These are phyloP conservation scores for Cladophialophora chaetospira DNA, from an alignment of 2,329 filamentous ascomycete genomes.

Conservation along the genomic window DNA sequence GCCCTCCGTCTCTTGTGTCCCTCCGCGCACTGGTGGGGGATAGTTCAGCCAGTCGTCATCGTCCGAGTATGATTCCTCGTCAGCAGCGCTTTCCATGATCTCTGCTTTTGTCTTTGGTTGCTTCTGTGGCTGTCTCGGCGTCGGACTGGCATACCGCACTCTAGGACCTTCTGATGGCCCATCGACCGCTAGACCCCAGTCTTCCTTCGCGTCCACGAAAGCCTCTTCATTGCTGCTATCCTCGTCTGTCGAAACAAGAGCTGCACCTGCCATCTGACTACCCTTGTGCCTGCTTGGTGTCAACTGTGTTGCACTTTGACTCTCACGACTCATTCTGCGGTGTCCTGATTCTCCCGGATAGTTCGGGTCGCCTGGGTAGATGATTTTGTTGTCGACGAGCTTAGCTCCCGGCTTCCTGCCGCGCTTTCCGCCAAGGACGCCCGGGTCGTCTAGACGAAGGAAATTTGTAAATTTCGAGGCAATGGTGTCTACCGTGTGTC, in stretches of 20 bases:
- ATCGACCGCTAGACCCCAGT: background rate
- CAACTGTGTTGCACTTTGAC: background rate
- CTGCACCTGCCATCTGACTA: constrained; percentile 29
- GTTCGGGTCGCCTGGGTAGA: constrained; percentile 27
- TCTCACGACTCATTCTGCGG: constrained; percentile 6
- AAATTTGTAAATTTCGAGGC: background rate
- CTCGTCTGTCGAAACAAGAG: constrained; percentile 29
- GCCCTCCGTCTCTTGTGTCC: constrained; percentile 32
- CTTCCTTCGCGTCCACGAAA: constrained; percentile 30
- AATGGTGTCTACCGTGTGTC: constrained; percentile 24
- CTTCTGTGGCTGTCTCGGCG: constrained; percentile 23
- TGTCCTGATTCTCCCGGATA: constrained; percentile 25
- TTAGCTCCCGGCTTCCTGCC: constrained; percentile 31
- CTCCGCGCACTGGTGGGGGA: constrained; percentile 23
- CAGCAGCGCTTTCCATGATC: constrained; percentile 33
- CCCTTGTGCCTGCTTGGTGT: constrained; percentile 26
- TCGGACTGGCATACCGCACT: background rate
- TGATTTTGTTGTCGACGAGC: constrained; percentile 30
- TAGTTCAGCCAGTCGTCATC: constrained; percentile 22
- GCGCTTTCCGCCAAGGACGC: background rate
- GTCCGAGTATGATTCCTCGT: constrained; percentile 13
- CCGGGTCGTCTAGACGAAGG: constrained; percentile 9
- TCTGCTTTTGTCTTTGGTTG: constrained; percentile 36
- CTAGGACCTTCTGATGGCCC: background rate
- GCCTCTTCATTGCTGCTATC: constrained; percentile 20